These are phyloP conservation scores for Acanthamoeba healyi DNA, from an alignment of 208 protist genomes.

Conservation along the genomic window DNA sequence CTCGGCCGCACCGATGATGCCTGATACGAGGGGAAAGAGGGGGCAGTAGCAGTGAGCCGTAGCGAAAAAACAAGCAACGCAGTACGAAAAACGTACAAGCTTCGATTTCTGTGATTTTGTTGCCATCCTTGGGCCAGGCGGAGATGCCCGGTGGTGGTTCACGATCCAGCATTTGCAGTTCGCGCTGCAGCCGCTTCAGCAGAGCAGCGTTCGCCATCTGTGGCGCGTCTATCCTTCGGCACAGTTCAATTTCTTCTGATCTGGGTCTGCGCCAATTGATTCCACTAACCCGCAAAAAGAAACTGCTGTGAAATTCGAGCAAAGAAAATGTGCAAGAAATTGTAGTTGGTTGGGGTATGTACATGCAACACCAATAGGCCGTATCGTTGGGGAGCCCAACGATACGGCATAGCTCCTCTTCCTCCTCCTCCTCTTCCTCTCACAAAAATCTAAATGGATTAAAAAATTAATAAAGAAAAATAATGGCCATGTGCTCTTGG, in stretches of 20 bases:
- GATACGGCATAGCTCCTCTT: too few species aligned
- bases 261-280: background rate
- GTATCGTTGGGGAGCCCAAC: too few species aligned
- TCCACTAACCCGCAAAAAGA: too few species aligned
- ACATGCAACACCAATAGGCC: background rate
- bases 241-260: too few species aligned
- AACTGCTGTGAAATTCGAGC: too few species aligned
- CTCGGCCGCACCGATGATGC: conserved; percentile 11
- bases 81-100: conserved; percentile 17
- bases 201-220: background rate
- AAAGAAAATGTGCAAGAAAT: too few species aligned
- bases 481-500: background rate
- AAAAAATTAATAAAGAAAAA: background rate
- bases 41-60: background rate
- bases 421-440: background rate
- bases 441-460: too few species aligned
- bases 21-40: background rate
- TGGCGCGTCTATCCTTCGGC: too few species aligned
- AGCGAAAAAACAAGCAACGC: too few species aligned
- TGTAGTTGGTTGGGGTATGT: background rate
- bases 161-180: conserved; percentile 53
- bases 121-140: conserved; percentile 64
- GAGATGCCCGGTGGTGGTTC: conserved; percentile 62
- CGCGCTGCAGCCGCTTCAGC: conserved; percentile 17
- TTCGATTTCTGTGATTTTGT: conserved; percentile 50